Evolutionary conservation across 2,329 filamentous ascomycete species (phyloP).

Genomic region (Paradendryphiella salina): DNA sequence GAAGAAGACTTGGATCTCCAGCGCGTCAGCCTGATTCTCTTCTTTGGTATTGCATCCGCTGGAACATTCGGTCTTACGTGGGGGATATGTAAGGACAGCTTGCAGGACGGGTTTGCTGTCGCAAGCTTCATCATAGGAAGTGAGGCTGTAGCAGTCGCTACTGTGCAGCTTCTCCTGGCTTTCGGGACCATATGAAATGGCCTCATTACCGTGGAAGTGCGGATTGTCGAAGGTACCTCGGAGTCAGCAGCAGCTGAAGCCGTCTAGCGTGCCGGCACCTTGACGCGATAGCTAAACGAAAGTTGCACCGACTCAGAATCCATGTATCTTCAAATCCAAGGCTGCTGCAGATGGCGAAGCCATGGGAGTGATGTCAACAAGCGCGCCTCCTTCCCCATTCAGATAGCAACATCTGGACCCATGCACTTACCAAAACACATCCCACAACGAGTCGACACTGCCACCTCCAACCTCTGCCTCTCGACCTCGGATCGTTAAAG

Average conservation of each 20-base stretch:
- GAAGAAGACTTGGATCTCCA: background rate
- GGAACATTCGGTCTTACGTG: background rate
- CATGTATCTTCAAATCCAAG: too few species aligned
- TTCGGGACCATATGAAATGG: background rate
- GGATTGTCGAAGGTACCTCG: too few species aligned
- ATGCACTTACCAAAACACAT: conserved; percentile 5
- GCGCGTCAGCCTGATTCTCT: background rate
- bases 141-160: background rate
- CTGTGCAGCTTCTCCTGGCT: background rate
- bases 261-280: too few species aligned
- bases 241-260: too few species aligned
- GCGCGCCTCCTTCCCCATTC: conserved; percentile 10
- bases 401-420: conserved; percentile 2
- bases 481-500: background rate
- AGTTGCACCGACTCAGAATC: too few species aligned
- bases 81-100: background rate
- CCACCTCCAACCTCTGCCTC: background rate
- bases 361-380: background rate
- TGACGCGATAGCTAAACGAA: too few species aligned
- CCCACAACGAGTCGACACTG: background rate
- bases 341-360: too few species aligned
- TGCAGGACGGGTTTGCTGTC: conserved; percentile 4
- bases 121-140: background rate
- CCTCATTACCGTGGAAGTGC: too few species aligned
- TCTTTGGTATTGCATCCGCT: background rate